These are phyloP conservation scores for Neonectria faginata DNA, from an alignment of 2,329 filamentous ascomycete species.

Conservation along the genomic window DNA sequence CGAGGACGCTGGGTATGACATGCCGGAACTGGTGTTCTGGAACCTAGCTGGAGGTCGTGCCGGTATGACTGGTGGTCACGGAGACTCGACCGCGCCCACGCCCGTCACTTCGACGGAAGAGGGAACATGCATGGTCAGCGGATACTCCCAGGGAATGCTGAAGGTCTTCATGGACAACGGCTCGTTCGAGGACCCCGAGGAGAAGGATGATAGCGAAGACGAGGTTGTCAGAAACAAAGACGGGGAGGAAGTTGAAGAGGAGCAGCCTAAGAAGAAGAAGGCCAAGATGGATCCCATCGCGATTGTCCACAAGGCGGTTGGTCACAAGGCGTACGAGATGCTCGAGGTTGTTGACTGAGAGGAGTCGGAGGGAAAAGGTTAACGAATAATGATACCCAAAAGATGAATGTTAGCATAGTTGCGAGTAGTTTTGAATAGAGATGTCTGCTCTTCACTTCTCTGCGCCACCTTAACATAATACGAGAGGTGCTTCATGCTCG, in stretches of 20 bases:
- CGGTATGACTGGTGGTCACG: constrained; percentile 40
- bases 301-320: constrained; percentile 62
- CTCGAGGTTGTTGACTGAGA: constrained; percentile 64
- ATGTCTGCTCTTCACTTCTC: neutral
- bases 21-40: constrained; percentile 72
- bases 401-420: neutral
- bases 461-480: neutral
- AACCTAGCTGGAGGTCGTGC: constrained; percentile 61
- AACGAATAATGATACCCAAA: constrained; percentile 41
- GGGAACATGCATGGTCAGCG: constrained; percentile 63
- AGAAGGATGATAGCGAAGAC: constrained; percentile 48
- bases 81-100: constrained; percentile 56
- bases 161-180: constrained; percentile 67
- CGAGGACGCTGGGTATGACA: constrained; percentile 63
- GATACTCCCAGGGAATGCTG: constrained; percentile 68
- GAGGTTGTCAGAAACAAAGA: constrained; percentile 30
- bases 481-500: too few relatives aligned
- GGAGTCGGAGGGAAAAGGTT: neutral
- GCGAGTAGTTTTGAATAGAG: constrained; percentile 6
- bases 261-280: constrained; percentile 50
- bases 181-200: constrained; percentile 56
- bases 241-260: constrained; percentile 25
- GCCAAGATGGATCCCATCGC: constrained; percentile 57
- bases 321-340: constrained; percentile 67
- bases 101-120: constrained; percentile 59